These are phyloP conservation scores for Serendipita indica DNA, from an alignment of 768 basidiomycete genomes.

Conservation along the genomic window DNA sequence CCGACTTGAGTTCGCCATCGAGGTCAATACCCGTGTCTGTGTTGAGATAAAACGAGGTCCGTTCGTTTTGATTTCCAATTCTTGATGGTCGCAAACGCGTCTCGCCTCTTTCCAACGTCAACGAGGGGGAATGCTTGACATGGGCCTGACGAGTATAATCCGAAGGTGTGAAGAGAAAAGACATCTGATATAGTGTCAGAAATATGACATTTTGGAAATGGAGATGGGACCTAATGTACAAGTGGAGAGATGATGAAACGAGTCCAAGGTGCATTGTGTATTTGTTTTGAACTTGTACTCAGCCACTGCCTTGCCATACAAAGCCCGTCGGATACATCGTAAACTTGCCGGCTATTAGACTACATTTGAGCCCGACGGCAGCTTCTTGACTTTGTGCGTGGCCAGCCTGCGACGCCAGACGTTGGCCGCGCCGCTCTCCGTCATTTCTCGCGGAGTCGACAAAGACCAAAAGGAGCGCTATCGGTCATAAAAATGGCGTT, in stretches of 20 bases:
- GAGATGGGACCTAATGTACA: not conserved
- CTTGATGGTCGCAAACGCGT: not conserved
- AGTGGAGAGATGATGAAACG: not conserved
- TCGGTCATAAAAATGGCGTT: conserved; percentile 1
- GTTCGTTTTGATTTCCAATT: not conserved
- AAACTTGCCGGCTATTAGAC: too few relatives aligned
- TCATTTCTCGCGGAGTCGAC: not conserved
- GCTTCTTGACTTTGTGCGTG: not conserved
- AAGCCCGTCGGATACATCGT: too few relatives aligned
- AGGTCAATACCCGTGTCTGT: conserved; percentile 3
- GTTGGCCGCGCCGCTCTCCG: not conserved
- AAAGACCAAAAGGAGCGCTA: not conserved
- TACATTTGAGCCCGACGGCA: too few relatives aligned
- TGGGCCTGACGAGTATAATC: not conserved
- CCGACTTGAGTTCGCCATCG: not conserved
- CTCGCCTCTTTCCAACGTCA: not conserved
- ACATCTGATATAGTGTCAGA: not conserved
- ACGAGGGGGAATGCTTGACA: conserved; percentile 4
- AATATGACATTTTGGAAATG: not conserved
- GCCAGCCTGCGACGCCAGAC: not conserved
- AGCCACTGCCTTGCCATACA: not conserved
- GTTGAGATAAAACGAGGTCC: not conserved
- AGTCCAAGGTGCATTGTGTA: too few relatives aligned
- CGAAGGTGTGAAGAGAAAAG: conserved; percentile 8
- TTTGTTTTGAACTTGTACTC: conserved; percentile 6